These are phyloP conservation scores for Ceratocystis cacaofunesta DNA, from an alignment of 2,329 filamentous ascomycete genomes.

Conservation along the genomic window DNA sequence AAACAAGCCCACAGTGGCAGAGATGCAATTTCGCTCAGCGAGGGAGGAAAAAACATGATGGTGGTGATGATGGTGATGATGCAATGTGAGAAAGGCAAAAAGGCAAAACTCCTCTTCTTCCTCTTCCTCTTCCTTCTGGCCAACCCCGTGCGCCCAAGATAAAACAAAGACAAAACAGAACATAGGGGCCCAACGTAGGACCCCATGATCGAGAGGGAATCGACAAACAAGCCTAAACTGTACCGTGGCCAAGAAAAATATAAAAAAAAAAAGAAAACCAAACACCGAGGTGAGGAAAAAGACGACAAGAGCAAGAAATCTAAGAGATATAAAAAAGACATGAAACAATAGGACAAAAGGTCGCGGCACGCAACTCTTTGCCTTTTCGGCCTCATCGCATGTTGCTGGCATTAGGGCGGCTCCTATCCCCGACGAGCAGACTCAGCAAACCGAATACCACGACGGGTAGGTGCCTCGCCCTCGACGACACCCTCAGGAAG, in stretches of 20 bases:
- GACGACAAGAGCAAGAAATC: not conserved
- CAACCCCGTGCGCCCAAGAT: not conserved
- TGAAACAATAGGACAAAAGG: not conserved
- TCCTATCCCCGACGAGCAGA: constrained; percentile 3
- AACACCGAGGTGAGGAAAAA: not conserved
- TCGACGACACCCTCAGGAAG: constrained; percentile 34
- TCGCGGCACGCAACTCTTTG: not conserved
- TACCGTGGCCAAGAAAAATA: not conserved
- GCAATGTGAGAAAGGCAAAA: not conserved
- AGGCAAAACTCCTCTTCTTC: not conserved
- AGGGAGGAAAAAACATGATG: not conserved
- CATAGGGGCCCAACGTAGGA: not conserved
- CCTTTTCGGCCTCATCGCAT: not conserved
- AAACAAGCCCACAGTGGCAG: not conserved
- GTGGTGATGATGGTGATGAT: constrained; percentile 6
- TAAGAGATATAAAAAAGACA: not conserved
- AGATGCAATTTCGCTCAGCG: constrained; percentile 4
- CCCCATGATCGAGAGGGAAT: not conserved
- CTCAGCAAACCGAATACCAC: constrained; percentile 49
- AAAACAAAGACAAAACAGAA: not conserved
- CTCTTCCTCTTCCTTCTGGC: not conserved
- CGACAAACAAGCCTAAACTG: constrained; percentile 1
- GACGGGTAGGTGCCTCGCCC: constrained; percentile 35
- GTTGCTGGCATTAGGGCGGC: not conserved
- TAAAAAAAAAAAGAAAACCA: not conserved